phyloP scores from a whole-genome alignment of 352 stramenopile genomes.

The Phytopythium vexans region DNA sequence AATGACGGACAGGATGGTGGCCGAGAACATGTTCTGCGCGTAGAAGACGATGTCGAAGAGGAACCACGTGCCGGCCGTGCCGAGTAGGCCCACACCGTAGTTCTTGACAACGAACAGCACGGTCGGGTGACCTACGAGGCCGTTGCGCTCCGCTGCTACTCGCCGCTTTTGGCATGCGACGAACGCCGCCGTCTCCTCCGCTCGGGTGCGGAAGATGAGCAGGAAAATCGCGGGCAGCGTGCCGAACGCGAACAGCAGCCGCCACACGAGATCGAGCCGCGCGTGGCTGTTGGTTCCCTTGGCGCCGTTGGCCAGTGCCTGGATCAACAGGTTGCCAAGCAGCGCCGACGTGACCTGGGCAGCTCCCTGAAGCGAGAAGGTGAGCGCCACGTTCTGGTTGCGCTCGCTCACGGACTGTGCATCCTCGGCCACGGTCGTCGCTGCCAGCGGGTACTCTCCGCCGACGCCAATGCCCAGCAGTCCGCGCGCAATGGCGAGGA shows the following conservation, averaged over 20 bases:
- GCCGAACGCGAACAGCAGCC: conserved; percentile 58
- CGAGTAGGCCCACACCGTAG: conserved; percentile 52
- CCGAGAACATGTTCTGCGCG: conserved; percentile 79
- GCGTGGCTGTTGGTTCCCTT: conserved; percentile 31
- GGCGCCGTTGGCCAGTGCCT: conserved; percentile 32
- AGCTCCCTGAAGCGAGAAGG: conserved; percentile 67
- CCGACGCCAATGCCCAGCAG: conserved; percentile 37
- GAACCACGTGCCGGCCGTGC: conserved; percentile 80
- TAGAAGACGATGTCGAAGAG: conserved; percentile 88
- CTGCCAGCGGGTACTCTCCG: conserved; percentile 43
- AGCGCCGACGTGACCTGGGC: conserved; percentile 49
- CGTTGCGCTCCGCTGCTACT: conserved; percentile 1
- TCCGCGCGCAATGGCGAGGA: conserved; percentile 32
- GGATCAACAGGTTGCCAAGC: conserved; percentile 54
- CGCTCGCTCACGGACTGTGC: conserved; percentile 33
- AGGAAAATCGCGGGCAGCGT: conserved; percentile 56
- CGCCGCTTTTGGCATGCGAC: conserved; percentile 4
- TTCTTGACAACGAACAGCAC: conserved; percentile 48
- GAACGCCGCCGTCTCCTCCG: conserved; percentile 55
- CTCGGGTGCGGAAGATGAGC: conserved; percentile 55
- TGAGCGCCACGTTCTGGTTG: conserved; percentile 48
- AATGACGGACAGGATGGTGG: conserved; percentile 60
- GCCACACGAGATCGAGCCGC: conserved; percentile 59
- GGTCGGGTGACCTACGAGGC: neutral
- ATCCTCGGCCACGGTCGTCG: conserved; percentile 50